Evolutionary conservation across 768 basidiomycete genomes (phyloP).

Genomic region (Leccinum truebloodii): DNA sequence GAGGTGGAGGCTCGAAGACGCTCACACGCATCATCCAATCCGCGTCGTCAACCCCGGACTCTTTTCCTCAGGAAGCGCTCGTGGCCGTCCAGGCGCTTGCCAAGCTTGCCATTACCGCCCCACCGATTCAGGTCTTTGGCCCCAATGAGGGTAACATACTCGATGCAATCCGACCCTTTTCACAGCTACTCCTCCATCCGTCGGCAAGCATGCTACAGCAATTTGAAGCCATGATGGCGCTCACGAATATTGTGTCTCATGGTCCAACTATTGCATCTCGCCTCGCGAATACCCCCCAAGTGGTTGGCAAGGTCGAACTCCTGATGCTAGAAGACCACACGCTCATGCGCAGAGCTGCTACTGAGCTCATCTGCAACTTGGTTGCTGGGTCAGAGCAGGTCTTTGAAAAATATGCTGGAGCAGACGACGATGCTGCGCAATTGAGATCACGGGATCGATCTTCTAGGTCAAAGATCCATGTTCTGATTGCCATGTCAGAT

Average conservation of each 20-base stretch:
- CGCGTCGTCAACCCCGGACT: constrained; percentile 35
- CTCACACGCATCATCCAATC: constrained; percentile 57
- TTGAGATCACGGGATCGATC: constrained; percentile 42
- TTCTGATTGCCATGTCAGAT: constrained; percentile 83
- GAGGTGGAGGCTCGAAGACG: constrained; percentile 76
- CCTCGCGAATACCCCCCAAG: constrained; percentile 60
- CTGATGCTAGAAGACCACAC: constrained; percentile 80
- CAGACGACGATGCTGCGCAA: constrained; percentile 29
- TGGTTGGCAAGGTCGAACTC: constrained; percentile 68
- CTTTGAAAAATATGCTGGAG: constrained; percentile 71
- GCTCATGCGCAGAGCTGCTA: constrained; percentile 83
- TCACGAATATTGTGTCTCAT: constrained; percentile 91
- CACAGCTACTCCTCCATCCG: constrained; percentile 67
- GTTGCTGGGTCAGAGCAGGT: constrained; percentile 73
- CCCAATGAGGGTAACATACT: constrained; percentile 73
- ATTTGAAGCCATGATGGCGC: constrained; percentile 94
- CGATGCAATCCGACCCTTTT: constrained; percentile 84
- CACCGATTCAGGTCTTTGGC: constrained; percentile 90
- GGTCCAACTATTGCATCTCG: constrained; percentile 63
- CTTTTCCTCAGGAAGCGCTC: constrained; percentile 34
- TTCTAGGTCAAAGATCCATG: constrained; percentile 66
- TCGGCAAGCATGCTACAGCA: constrained; percentile 74
- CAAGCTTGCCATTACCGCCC: constrained; percentile 89
- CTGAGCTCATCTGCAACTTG: constrained; percentile 92
- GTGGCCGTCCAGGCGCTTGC: constrained; percentile 85